Evolutionary conservation across 2,329 filamentous ascomycete genomes (phyloP).

Genomic region (Ceratocystis albifundus): DNA sequence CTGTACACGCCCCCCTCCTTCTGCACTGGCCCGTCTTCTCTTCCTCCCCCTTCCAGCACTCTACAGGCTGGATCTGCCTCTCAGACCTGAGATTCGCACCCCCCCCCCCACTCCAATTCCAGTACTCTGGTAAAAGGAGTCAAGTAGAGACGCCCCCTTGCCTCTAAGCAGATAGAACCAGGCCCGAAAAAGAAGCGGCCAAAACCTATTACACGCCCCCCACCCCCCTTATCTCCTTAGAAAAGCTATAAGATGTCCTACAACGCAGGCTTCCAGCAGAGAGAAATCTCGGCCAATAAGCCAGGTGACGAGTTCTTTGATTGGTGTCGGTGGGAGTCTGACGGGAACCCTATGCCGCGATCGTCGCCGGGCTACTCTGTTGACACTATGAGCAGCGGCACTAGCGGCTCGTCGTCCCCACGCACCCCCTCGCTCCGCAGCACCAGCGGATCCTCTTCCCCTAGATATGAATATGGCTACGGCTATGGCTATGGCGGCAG

Average conservation of each 20-base stretch:
- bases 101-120: too few species aligned
- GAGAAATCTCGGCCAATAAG: background rate
- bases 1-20: conserved; percentile 7
- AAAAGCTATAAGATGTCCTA: conserved; percentile 15
- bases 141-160: conserved; percentile 10
- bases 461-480: conserved; percentile 4
- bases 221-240: background rate
- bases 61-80: background rate
- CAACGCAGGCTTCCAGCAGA: background rate
- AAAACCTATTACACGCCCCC: background rate
- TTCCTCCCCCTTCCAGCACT: background rate
- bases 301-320: conserved; percentile 13
- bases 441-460: conserved; percentile 1
- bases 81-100: background rate
- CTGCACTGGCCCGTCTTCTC: background rate
- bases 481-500: background rate
- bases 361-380: background rate
- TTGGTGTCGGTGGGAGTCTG: conserved; percentile 7
- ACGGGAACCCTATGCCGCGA: background rate
- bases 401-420: background rate
- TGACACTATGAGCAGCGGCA: background rate
- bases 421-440: background rate
- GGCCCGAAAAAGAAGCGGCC: background rate
- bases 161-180: conserved; percentile 7
- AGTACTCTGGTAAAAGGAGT: background rate